A percentile compares a stretch with the other conserved stretches of the same genome.
phyloP scores from a whole-genome alignment of 768 basidiomycete species.

The Zangia roseola region DNA sequence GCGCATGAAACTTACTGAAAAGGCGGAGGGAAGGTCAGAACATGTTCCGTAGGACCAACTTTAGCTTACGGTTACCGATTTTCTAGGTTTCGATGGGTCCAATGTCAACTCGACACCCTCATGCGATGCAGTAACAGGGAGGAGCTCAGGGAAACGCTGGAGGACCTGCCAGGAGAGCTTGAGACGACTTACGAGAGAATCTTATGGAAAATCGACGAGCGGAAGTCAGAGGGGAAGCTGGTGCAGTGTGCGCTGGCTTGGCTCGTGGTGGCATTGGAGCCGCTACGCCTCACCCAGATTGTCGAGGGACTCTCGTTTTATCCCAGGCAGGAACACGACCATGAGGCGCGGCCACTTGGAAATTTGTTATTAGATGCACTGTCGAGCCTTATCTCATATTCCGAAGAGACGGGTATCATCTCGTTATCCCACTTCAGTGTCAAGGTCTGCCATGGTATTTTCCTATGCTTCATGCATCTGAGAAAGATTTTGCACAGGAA shows the following conservation, averaged over 20 bases:
- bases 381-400: constrained; percentile 2
- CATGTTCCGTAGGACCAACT: no score
- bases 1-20: no score
- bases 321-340: no score
- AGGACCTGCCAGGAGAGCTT: background rate
- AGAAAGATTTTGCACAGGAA: no score
- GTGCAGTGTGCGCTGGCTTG: background rate
- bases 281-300: background rate
- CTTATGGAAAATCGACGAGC: background rate
- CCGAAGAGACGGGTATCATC: background rate
- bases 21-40: no score
- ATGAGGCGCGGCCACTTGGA: no score
- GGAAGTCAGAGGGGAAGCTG: background rate
- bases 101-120: background rate
- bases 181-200: background rate
- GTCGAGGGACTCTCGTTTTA: background rate
- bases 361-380: no score
- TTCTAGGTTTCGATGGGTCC: background rate
- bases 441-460: no score
- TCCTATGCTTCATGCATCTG: no score
- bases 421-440: constrained; percentile 11
- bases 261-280: background rate
- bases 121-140: background rate
- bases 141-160: background rate
- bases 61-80: no score